Conservation (phyloP, 78 protist genomes). For the Polysphondylium violaceum region DNA sequence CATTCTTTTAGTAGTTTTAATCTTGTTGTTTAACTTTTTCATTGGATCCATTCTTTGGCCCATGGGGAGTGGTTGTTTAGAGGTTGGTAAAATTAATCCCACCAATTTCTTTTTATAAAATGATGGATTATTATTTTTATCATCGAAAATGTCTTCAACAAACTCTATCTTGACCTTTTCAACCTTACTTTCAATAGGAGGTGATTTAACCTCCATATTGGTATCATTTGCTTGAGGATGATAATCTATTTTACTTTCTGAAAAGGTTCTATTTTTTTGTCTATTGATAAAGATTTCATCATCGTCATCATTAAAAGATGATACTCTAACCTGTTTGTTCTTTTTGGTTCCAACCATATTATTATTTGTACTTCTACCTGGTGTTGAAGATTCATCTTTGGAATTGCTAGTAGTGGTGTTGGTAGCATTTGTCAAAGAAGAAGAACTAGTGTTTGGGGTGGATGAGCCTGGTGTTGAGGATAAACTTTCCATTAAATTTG, state of each 20-base stretch:
- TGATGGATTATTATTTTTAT: background rate
- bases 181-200: background rate
- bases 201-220: background rate
- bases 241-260: background rate
- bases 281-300: no score
- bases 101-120: conserved; percentile 10
- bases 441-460: no score
- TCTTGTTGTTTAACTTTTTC: background rate
- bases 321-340: no score
- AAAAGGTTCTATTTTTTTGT: conserved; percentile 8
- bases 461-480: no score
- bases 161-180: conserved; percentile 49
- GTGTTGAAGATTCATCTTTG: no score
- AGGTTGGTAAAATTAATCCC: conserved; percentile 6
- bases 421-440: no score
- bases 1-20: background rate
- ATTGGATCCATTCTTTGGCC: background rate
- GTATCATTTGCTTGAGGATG: background rate
- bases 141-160: conserved; percentile 48
- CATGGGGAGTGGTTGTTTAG: background rate
- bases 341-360: no score
- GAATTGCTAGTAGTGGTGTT: no score
- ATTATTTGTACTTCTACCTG: no score
- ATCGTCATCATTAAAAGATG: no score
- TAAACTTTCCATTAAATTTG: no score